Percentiles rank a stretch among this genome's conserved stretches.
phyloP scores from a whole-genome alignment of 2,329 filamentous ascomycete genomes.

The Aspergillus quadrilineatus region DNA sequence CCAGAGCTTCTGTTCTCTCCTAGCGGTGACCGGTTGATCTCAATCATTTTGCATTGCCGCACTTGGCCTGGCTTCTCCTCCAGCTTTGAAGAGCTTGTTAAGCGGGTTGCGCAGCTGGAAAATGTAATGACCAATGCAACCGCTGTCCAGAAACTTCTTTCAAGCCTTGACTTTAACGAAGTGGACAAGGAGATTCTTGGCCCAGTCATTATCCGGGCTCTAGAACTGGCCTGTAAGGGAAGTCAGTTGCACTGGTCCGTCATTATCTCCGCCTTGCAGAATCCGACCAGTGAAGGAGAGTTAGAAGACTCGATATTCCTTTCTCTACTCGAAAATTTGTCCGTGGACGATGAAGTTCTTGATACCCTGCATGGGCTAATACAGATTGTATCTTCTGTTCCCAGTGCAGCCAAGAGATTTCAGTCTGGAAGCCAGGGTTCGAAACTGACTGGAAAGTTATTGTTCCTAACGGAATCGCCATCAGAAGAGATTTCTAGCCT shows the following conservation, averaged over 20 bases:
- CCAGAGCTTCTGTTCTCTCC: constrained; percentile 64
- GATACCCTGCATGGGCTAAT: constrained; percentile 47
- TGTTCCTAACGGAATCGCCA: constrained; percentile 55
- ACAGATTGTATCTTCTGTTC: constrained; percentile 42
- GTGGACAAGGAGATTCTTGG: constrained; percentile 35
- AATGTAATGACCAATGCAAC: constrained; percentile 32
- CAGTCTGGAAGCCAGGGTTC: constrained; percentile 48
- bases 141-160: constrained; percentile 41
- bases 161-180: constrained; percentile 39
- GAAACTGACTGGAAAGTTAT: constrained; percentile 51
- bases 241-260: constrained; percentile 40
- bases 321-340: constrained; percentile 43
- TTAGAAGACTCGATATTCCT: constrained; percentile 38
- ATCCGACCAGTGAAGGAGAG: constrained; percentile 34
- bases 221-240: constrained; percentile 38
- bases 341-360: constrained; percentile 36
- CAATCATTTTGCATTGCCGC: constrained; percentile 61
- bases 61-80: constrained; percentile 42
- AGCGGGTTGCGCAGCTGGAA: constrained; percentile 34
- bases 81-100: constrained; percentile 39
- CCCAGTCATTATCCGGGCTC: constrained; percentile 35
- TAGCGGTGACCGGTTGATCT: constrained; percentile 65
- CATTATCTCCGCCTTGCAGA: constrained; percentile 39
- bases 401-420: constrained; percentile 45
- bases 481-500: constrained; percentile 51